These are phyloP conservation scores for Botrytis fabae DNA, from an alignment of 2,329 filamentous ascomycete genomes.

Conservation along the genomic window DNA sequence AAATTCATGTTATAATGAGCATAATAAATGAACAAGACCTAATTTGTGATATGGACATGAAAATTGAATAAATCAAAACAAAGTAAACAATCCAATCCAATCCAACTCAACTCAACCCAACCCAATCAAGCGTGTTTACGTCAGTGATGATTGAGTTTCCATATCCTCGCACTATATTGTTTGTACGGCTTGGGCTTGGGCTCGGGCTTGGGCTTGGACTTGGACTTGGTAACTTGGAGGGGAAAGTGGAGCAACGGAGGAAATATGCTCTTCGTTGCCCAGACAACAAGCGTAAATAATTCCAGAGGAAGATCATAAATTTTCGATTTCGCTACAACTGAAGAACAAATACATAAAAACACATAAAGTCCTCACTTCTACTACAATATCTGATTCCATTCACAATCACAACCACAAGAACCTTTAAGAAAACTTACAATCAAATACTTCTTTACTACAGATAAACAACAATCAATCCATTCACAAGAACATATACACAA, in stretches of 20 bases:
- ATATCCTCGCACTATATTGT: background rate
- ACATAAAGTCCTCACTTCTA: slow-evolving; percentile 13
- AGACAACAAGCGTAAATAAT: slow-evolving; percentile 19
- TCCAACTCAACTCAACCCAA: too few relatives aligned
- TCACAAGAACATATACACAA: slow-evolving; percentile 38
- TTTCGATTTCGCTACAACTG: slow-evolving; percentile 11
- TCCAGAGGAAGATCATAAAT: slow-evolving; percentile 19
- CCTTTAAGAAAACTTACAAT: background rate
- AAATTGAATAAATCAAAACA: background rate
- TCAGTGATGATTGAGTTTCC: background rate
- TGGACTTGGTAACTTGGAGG: slow-evolving; percentile 2
- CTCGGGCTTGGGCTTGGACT: background rate
- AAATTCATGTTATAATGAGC: background rate
- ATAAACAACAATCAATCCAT: background rate
- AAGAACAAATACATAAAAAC: slow-evolving; percentile 17
- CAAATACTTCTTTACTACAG: background rate
- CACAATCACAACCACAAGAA: background rate
- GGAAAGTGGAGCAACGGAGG: slow-evolving; percentile 16
- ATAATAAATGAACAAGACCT: background rate
- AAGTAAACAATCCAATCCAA: background rate
- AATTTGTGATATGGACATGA: background rate
- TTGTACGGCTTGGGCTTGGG: background rate
- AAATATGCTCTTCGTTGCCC: slow-evolving; percentile 10
- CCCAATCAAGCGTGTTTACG: background rate
- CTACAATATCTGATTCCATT: slow-evolving; percentile 7